Evolutionary conservation across 495 filamentous ascomycete genomes (phyloP).

Genomic region (Trichocladium uniseriatum): DNA sequence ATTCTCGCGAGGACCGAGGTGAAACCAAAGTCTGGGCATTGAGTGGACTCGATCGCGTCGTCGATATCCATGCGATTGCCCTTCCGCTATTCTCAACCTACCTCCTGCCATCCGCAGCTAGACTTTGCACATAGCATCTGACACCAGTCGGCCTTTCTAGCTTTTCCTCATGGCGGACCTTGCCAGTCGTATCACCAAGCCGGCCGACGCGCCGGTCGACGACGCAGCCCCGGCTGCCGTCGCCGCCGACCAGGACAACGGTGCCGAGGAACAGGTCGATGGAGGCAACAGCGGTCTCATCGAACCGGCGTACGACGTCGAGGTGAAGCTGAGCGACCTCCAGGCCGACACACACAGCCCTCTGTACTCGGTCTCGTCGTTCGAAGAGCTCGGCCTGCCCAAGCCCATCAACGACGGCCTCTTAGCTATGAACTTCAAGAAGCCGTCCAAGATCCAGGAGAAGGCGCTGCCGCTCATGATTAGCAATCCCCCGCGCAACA

Average conservation of each 20-base stretch:
- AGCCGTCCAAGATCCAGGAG: constrained; percentile 96
- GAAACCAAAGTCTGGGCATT: too few species aligned
- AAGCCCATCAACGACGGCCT: constrained; percentile 48
- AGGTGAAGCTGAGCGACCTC: constrained; percentile 83
- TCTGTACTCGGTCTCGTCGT: constrained; percentile 72
- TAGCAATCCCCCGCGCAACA: constrained; percentile 69
- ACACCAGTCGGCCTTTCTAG: neutral
- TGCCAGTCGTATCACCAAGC: constrained; percentile 52
- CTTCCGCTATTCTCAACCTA: too few species aligned
- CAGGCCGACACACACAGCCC: constrained; percentile 82
- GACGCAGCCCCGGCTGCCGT: constrained; percentile 11
- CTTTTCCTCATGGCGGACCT: constrained; percentile 39
- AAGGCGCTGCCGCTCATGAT: constrained; percentile 82
- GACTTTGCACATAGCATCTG: neutral
- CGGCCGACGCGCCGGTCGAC: constrained; percentile 22
- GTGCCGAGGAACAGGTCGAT: constrained; percentile 46
- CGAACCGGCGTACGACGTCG: constrained; percentile 67
- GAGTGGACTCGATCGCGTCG: too few species aligned
- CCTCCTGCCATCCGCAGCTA: neutral
- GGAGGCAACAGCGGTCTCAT: constrained; percentile 44
- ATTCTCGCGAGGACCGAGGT: too few species aligned
- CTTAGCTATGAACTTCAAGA: constrained; percentile 75
- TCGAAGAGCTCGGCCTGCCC: constrained; percentile 74
- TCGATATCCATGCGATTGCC: too few species aligned
- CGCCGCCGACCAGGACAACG: constrained; percentile 25